These are phyloP conservation scores for Nicotiana attenuata DNA, from an alignment of 257 asterid genomes.

Conservation along the genomic window DNA sequence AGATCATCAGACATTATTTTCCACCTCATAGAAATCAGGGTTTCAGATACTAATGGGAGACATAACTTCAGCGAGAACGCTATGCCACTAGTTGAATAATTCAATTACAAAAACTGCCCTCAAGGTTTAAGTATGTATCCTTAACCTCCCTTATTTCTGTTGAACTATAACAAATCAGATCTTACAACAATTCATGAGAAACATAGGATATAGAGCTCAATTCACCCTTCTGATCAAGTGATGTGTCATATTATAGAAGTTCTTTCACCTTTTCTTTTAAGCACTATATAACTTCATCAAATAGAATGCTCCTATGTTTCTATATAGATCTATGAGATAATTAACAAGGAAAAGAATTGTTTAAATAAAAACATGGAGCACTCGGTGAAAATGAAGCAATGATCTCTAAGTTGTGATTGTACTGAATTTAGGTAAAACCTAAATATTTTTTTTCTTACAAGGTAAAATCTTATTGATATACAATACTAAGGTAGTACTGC, in stretches of 20 bases:
- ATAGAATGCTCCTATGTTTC: background rate
- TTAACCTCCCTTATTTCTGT: background rate
- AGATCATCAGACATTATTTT: background rate
- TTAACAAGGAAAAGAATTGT: background rate
- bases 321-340: background rate
- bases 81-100: background rate
- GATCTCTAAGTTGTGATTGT: background rate
- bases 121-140: background rate
- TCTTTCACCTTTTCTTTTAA: background rate
- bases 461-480: too few species aligned
- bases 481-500: too few species aligned
- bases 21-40: background rate
- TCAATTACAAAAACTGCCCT: background rate
- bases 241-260: background rate
- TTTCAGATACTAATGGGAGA: background rate
- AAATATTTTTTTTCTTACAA: too few species aligned
- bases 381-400: background rate
- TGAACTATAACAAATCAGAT: background rate
- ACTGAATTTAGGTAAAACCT: background rate
- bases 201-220: background rate
- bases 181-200: background rate
- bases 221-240: background rate
- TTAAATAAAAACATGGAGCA: background rate
- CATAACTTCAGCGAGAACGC: background rate
- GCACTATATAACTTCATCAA: background rate